Evolutionary conservation across 768 basidiomycete species (phyloP).

Genomic region (Termitomyces sp.): DNA sequence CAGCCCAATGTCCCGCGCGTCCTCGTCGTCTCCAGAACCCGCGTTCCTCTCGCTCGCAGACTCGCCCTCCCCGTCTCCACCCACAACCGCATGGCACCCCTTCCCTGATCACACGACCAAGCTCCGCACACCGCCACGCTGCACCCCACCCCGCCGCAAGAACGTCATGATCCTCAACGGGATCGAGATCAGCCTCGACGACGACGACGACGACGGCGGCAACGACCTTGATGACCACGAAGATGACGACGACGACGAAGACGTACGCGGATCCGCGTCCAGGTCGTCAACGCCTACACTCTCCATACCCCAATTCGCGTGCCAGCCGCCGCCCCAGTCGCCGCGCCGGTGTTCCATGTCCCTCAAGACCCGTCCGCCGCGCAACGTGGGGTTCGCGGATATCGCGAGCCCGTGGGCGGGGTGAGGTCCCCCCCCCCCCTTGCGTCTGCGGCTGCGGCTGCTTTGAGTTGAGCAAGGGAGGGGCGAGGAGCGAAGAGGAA

Average conservation of each 20-base stretch:
- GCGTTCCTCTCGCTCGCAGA: conserved; percentile 22
- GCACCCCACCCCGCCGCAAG: not conserved
- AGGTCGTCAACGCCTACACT: not conserved
- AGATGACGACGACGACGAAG: conserved; percentile 1
- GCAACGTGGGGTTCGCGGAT: not conserved
- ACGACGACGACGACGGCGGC: conserved; percentile 14
- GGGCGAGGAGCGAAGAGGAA: no score
- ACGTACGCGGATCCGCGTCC: no score
- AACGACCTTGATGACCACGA: no score
- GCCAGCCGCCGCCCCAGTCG: no score
- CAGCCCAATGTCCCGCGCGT: conserved; percentile 30
- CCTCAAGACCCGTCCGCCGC: not conserved
- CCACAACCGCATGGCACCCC: conserved; percentile 7
- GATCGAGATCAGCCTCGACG: conserved; percentile 15
- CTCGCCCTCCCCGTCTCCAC: conserved; percentile 1
- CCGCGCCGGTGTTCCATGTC: no score
- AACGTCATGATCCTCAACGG: conserved; percentile 11
- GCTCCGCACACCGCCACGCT: not conserved
- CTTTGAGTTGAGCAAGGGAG: no score
- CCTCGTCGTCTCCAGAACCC: conserved; percentile 27
- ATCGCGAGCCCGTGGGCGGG: not conserved
- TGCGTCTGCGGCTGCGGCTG: no score
- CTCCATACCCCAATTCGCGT: conserved; percentile 1
- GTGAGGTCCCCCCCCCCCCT: no score
- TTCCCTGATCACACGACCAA: not conserved